Base-by-base conservation (phyloP, 176 grass and related monocot species). In the Lolium perenne region DNA sequence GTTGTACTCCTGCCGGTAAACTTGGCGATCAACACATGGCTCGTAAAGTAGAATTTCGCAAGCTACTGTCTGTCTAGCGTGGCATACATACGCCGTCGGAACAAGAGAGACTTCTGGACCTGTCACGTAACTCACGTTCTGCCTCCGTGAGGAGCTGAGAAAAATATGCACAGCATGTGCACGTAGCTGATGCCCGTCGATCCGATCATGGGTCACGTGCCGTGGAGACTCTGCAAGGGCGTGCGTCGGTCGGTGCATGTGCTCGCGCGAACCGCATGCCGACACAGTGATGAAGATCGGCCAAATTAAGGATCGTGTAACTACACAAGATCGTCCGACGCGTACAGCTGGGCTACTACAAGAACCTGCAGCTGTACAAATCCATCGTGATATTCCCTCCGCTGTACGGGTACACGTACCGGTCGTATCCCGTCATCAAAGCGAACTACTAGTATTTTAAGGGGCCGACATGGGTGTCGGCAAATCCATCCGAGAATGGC, bases 231-330 rank as follows among this genome's bases (percentile, higher is more conserved):
- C 16, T 13, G 80, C 54, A 53, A 62, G 82, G 58, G 6, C 17
- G 2, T 35, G 32, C 32, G 32, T 35, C 32, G 32, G 18, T 20
- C 17, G 55, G 18, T 57, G 55, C 55, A 57, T 57, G 55, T 20
- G 57, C 2, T 50, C 11, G 48, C 48, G 2, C 71, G 20, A 29
- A 69, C 54, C 72, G 86, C 74, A 62, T 59, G 87, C 87, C 87
- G 81, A 79, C 80, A 35, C 32, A 2, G 32, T 2, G 32, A 35
- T 35, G 32, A 35, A 35, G 32, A 35, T 35, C 32, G 32, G 32
- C 32, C 32, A 35, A 35, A 35, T 35, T 35, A 35, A 35, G 32
- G 29, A 29, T 29, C 29, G 29, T 29, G 29, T 29, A 29, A n/a
- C n/a, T n/a, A n/a, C n/a, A 1, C 2, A 29, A 35, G 32, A 35